These are phyloP conservation scores for Pseudogymnoascus pannorum DNA, from an alignment of 2,329 filamentous ascomycete species.

Conservation along the genomic window DNA sequence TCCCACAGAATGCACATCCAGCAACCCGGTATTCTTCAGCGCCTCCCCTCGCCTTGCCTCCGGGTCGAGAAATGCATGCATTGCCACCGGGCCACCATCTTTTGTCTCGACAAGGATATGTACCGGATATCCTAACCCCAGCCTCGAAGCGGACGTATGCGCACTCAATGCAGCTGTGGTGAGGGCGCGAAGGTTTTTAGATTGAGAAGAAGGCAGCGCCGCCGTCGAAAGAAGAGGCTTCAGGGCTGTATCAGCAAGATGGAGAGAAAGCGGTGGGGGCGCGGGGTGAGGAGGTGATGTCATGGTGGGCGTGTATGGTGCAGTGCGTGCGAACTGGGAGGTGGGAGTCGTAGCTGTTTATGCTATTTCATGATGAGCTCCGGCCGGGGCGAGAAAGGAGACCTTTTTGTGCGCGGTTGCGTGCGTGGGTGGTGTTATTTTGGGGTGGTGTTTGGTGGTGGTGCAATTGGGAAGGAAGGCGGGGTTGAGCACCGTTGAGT, in stretches of 20 bases:
- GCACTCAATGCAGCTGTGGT: slow-evolving; percentile 46
- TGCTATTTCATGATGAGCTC: slow-evolving; percentile 9
- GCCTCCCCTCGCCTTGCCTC: slow-evolving; percentile 11
- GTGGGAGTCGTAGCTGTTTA: not conserved
- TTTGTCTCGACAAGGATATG: slow-evolving; percentile 53
- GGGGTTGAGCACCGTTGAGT: slow-evolving; percentile 2
- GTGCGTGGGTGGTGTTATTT: slow-evolving; percentile 4
- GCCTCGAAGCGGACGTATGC: slow-evolving; percentile 44
- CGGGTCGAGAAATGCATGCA: slow-evolving; percentile 41
- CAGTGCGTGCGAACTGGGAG: not conserved
- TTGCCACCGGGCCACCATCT: slow-evolving; percentile 29
- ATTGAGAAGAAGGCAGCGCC: slow-evolving; percentile 21
- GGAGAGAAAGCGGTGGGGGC: slow-evolving; percentile 37
- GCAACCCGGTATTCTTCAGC: slow-evolving; percentile 12
- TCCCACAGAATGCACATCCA: slow-evolving; percentile 14
- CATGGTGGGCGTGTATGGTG: not conserved
- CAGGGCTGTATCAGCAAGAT: slow-evolving; percentile 50
- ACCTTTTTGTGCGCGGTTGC: not conserved
- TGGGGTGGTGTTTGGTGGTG: not conserved
- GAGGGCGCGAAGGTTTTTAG: slow-evolving; percentile 38
- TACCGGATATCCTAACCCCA: slow-evolving; percentile 46
- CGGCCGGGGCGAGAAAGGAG: not conserved
- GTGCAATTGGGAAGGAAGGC: slow-evolving; percentile 5
- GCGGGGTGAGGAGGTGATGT: slow-evolving; percentile 13
- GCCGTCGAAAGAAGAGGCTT: slow-evolving; percentile 46